Percentiles rank a stretch among this genome's conserved stretches.
phyloP scores from a whole-genome alignment of 2,329 filamentous ascomycete species.

The Juglanconis oblonga region DNA sequence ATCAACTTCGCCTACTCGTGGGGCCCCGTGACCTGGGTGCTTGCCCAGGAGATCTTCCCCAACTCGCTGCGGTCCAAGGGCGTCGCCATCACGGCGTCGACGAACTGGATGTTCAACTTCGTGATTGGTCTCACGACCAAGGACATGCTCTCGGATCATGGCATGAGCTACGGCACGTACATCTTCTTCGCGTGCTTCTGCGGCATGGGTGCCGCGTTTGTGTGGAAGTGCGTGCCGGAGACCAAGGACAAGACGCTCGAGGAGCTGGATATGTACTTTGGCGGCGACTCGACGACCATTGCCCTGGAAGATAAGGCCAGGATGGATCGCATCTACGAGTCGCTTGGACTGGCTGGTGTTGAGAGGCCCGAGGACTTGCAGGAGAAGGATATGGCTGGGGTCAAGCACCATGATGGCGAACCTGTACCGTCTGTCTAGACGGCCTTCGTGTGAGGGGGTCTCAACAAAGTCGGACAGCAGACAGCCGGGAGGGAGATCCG shows the following conservation, averaged over 20 bases:
- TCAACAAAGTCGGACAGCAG: too few relatives aligned
- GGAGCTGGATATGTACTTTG: conserved; percentile 28
- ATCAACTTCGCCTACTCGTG: conserved; percentile 35
- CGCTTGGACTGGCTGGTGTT: conserved; percentile 23
- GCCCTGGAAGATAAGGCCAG: conserved; percentile 30
- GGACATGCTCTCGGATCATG: conserved; percentile 17
- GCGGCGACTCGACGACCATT: conserved; percentile 28
- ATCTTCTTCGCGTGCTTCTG: conserved; percentile 42
- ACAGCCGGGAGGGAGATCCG: too few relatives aligned
- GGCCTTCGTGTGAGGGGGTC: too few relatives aligned
- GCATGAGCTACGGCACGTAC: conserved; percentile 28
- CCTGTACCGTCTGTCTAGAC: not conserved
- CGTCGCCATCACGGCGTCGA: conserved; percentile 22
- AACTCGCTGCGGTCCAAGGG: conserved; percentile 23
- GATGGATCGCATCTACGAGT: conserved; percentile 24
- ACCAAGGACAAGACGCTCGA: conserved; percentile 22
- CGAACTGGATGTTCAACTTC: conserved; percentile 27
- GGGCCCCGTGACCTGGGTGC: conserved; percentile 31
- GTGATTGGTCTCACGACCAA: conserved; percentile 18
- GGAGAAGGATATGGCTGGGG: conserved; percentile 2
- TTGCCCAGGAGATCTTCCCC: conserved; percentile 25
- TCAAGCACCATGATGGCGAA: conserved; percentile 7
- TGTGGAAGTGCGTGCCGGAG: conserved; percentile 33
- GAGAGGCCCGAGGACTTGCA: conserved; percentile 25
- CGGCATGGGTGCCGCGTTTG: conserved; percentile 25